A percentile compares a stretch with the other conserved stretches of the same genome.
Conservation (phyloP, 352 stramenopile genomes). For the Phytophthora sojae region DNA sequence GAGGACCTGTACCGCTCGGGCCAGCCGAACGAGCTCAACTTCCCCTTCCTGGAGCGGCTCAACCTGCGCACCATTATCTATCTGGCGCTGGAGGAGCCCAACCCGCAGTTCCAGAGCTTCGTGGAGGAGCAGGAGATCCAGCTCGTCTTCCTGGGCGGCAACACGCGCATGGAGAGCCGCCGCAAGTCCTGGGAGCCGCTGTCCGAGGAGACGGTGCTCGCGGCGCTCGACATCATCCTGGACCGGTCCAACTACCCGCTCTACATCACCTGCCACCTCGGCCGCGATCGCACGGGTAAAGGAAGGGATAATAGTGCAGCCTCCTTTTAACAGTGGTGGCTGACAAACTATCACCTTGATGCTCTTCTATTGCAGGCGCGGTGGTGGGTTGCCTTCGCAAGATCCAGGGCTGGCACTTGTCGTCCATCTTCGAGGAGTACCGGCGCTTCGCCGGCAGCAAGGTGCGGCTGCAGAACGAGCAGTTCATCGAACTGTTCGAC, state of each 20-base stretch:
- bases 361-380: slow-evolving; percentile 48
- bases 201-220: slow-evolving; percentile 91
- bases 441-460: slow-evolving; percentile 91
- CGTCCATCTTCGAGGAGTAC: slow-evolving; percentile 95
- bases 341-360: background rate
- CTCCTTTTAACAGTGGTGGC: background rate
- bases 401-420: slow-evolving; percentile 94
- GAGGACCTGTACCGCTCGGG: slow-evolving; percentile 92
- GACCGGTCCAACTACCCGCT: slow-evolving; percentile 91
- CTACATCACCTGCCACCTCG: slow-evolving; percentile 92
- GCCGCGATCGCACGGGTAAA: slow-evolving; percentile 89
- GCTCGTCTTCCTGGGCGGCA: slow-evolving; percentile 86
- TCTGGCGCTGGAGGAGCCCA: slow-evolving; percentile 89
- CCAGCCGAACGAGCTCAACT: slow-evolving; percentile 93
- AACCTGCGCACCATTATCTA: slow-evolving; percentile 93
- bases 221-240: slow-evolving; percentile 90
- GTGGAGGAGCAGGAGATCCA: slow-evolving; percentile 93
- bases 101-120: slow-evolving; percentile 91
- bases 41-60: slow-evolving; percentile 92
- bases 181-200: slow-evolving; percentile 90
- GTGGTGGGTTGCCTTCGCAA: slow-evolving; percentile 93
- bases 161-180: slow-evolving; percentile 89
- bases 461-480: slow-evolving; percentile 93
- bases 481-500: slow-evolving; percentile 96
- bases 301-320: background rate